A percentile compares a stretch with the other conserved stretches of the same genome.
These are phyloP conservation scores for Beauveria asiatica DNA, from an alignment of 2,329 filamentous ascomycete genomes.

Conservation along the genomic window DNA sequence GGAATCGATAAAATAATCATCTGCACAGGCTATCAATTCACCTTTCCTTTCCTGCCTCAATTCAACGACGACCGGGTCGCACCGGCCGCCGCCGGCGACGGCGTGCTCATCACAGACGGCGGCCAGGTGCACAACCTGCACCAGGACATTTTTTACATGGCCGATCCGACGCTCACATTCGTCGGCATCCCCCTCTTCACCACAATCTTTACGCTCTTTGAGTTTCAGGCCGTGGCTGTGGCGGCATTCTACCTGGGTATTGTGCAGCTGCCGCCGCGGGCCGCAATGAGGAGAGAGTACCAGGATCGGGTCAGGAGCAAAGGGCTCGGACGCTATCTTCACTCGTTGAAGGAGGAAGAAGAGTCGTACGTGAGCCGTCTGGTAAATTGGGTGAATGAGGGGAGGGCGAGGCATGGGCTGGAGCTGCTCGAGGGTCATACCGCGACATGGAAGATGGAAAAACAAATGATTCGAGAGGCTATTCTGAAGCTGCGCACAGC, in stretches of 20 bases:
- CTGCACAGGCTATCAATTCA: conserved; percentile 29
- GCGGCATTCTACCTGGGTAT: conserved; percentile 46
- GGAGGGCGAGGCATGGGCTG: neutral
- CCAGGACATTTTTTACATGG: conserved; percentile 64
- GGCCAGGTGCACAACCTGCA: conserved; percentile 58
- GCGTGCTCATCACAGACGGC: conserved; percentile 54
- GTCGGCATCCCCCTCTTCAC: conserved; percentile 58
- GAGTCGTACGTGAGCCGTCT: neutral
- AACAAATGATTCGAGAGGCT: neutral
- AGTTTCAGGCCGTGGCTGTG: conserved; percentile 57
- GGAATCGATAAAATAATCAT: conserved; percentile 38
- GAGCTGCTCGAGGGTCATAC: neutral
- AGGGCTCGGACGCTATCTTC: neutral
- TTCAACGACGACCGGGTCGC: conserved; percentile 31
- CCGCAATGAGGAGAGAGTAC: neutral
- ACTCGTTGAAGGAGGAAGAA: neutral
- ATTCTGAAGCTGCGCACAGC: neutral
- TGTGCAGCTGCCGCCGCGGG: neutral
- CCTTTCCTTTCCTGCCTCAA: conserved; percentile 54
- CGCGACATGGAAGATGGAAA: neutral
- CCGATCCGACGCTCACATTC: conserved; percentile 54
- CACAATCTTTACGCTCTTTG: conserved; percentile 60
- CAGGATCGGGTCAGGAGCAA: neutral
- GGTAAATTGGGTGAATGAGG: neutral
- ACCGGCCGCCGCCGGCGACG: conserved; percentile 39